phyloP scores from a whole-genome alignment of 306 rosid genomes.

The Prunus kanzakura region DNA sequence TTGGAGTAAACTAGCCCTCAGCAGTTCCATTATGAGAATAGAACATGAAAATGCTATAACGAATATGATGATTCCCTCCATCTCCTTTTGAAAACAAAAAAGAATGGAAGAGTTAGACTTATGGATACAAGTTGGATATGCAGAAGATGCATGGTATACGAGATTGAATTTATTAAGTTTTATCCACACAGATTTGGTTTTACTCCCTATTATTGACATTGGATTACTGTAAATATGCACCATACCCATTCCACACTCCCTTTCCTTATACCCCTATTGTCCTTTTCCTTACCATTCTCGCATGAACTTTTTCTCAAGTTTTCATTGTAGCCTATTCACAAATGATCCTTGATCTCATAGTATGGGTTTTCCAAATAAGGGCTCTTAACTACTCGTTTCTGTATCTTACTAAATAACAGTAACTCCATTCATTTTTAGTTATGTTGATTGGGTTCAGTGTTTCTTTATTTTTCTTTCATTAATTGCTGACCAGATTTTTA shows the following conservation, averaged over 20 bases:
- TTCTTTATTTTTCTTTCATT: conserved; percentile 12
- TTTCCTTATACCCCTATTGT: neutral
- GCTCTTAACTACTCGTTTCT: neutral
- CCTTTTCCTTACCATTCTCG: neutral
- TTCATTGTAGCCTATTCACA: neutral
- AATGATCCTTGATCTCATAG: neutral
- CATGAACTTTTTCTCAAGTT: neutral
- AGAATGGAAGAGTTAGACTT: no score
- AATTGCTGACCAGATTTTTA: neutral
- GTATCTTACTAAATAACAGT: neutral
- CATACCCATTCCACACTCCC: neutral
- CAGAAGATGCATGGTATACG: no score
- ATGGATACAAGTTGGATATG: no score
- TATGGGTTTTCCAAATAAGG: neutral
- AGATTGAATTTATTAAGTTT: no score
- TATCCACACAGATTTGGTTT: no score
- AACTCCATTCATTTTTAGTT: neutral
- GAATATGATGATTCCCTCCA: no score
- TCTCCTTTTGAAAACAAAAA: no score
- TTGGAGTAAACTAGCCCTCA: no score
- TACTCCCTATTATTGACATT: no score
- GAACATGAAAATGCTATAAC: no score
- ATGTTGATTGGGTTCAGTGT: neutral
- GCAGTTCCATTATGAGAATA: no score
- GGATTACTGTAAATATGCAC: no score